Conservation (phyloP, 2,329 filamentous ascomycete species). For the Periconia sp. region DNA sequence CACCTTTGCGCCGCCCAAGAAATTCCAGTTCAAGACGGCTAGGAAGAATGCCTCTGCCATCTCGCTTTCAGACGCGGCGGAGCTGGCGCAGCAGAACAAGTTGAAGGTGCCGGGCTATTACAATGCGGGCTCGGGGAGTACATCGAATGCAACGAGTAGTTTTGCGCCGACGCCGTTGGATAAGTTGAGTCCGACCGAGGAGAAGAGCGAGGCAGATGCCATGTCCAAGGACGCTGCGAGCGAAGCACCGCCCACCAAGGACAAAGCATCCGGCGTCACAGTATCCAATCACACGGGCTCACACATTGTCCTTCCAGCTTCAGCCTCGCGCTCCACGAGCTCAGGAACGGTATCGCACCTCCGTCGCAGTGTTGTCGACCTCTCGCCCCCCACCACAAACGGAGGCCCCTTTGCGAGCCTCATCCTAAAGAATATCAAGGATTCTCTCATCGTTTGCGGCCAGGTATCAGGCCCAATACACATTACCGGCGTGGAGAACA, state of each 20-base stretch:
- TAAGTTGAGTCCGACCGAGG: slow-evolving; percentile 39
- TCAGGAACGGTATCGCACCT: slow-evolving; percentile 77
- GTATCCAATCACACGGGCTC: slow-evolving; percentile 71
- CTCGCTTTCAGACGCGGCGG: slow-evolving; percentile 62
- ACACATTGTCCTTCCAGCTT: slow-evolving; percentile 78
- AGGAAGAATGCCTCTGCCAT: slow-evolving; percentile 61
- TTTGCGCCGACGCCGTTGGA: slow-evolving; percentile 49
- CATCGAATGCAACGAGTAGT: slow-evolving; percentile 48
- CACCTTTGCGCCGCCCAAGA: slow-evolving; percentile 75
- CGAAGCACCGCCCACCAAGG: not conserved
- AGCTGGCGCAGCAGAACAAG: slow-evolving; percentile 57
- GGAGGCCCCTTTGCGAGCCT: slow-evolving; percentile 67
- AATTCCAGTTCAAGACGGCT: slow-evolving; percentile 79
- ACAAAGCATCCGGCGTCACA: slow-evolving; percentile 62
- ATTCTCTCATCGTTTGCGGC: slow-evolving; percentile 78
- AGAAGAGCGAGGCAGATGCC: slow-evolving; percentile 34
- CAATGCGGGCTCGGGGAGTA: slow-evolving; percentile 15
- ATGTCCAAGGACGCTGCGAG: slow-evolving; percentile 14
- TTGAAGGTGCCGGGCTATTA: slow-evolving; percentile 19
- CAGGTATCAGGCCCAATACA: slow-evolving; percentile 81
- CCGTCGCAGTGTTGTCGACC: slow-evolving; percentile 75
- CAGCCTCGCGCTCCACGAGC: slow-evolving; percentile 72
- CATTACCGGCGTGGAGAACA: slow-evolving; percentile 75
- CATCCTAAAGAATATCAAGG: slow-evolving; percentile 70
- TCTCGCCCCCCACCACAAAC: slow-evolving; percentile 66